These are phyloP conservation scores for Pisolithus microcarpus DNA, from an alignment of 768 basidiomycete genomes.

Conservation along the genomic window DNA sequence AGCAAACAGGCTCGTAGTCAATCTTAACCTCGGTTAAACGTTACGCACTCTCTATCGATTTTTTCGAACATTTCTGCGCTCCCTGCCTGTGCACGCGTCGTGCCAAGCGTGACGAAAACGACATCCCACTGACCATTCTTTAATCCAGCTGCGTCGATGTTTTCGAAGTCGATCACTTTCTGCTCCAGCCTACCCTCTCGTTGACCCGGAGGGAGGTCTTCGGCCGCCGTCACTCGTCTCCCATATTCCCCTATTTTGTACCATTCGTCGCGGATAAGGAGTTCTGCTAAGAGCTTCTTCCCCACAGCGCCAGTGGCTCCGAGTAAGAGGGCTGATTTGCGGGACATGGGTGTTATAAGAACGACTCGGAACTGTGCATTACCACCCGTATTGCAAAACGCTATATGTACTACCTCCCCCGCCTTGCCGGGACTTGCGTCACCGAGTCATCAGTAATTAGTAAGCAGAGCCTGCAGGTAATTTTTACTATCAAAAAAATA, in stretches of 20 bases:
- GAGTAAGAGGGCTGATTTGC: slow-evolving; percentile 56
- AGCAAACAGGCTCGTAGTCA: background rate
- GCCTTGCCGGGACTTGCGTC: no score
- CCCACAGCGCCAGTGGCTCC: slow-evolving; percentile 74
- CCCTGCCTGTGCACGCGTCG: slow-evolving; percentile 53
- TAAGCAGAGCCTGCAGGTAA: no score
- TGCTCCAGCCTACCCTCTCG: slow-evolving; percentile 53
- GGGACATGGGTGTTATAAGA: background rate
- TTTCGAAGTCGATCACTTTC: slow-evolving; percentile 63
- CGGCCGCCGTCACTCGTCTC: slow-evolving; percentile 46
- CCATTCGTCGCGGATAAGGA: slow-evolving; percentile 52
- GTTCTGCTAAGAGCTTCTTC: slow-evolving; percentile 49
- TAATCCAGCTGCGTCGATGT: slow-evolving; percentile 44
- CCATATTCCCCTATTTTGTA: slow-evolving; percentile 64
- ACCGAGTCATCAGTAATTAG: no score
- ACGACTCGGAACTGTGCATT: background rate
- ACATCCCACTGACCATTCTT: slow-evolving; percentile 62
- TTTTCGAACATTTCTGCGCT: slow-evolving; percentile 61
- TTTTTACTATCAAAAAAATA: no score
- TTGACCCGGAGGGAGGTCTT: slow-evolving; percentile 29
- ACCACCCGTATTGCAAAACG: background rate
- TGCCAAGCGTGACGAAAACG: slow-evolving; percentile 71
- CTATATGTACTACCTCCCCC: no score
- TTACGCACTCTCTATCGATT: slow-evolving; percentile 66
- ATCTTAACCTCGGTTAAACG: no score